Base-by-base conservation (phyloP, 1,284 basidiomycete genomes). In the Gastroboletus turbinatus region DNA sequence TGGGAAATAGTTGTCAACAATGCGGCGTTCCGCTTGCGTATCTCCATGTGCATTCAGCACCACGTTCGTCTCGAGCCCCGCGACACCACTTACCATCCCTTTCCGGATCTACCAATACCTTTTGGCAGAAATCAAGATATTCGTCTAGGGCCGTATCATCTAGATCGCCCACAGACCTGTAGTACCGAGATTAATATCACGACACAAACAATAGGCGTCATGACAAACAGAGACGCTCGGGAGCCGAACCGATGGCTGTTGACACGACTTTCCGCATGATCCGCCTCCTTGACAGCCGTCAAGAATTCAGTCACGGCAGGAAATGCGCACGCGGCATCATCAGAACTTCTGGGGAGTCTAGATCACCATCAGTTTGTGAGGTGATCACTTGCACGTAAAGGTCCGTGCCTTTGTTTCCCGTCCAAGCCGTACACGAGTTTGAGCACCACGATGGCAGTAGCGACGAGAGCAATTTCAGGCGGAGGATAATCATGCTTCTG, bases 401-500 rank as follows among this genome's bases (percentile, higher is more conserved):
- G 49, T 38, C 39, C 52, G 53, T 55, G 85, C 89, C 89, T 81
- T 47, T 67, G 59, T 57, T 72, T 73, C n/a, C 84, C 90, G 69
- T 94, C 92, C 30, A 95, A 69, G 1, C 93, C 92, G 65, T 95
- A 94, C 11, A 87, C 80, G 75, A 95, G 76, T 73, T 94, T 95
- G 67, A 94, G 77, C 30, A 87, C 82, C 5, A 94, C 76, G 17
- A 94, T 77, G 51, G 83, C 81, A 8, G 79, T 79, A 1, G 84
- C 84, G 46, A 84, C 74, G 23, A 96, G 74, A 6, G 83, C 80
- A 27, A 92, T 76, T 68, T 96, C 94, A n/a, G 89, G 83, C 10
- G 92, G 85, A 21, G 84, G 78, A 63, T 80, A 82, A 68, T 90
- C 87, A 55, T 76, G 75, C 55, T 76, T 78, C 67, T 84, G 82